Evolutionary conservation across 2,329 filamentous ascomycete species (phyloP).

Genomic region (Phyllosticta citribraziliensis): DNA sequence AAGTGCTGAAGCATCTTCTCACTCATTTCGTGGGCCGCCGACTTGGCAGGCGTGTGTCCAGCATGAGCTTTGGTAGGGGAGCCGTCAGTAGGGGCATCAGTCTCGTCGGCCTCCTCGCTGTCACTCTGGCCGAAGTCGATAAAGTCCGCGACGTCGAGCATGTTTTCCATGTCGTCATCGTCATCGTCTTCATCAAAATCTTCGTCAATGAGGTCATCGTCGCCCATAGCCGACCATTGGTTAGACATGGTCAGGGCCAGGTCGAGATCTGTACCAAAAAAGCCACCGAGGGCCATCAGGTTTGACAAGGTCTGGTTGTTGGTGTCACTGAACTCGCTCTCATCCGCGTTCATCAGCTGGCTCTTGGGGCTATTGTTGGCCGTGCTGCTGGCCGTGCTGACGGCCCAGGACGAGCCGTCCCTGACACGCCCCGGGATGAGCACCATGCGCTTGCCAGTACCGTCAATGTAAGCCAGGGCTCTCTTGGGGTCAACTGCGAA

Average conservation of each 20-base stretch:
- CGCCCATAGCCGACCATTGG: slow-evolving; percentile 51
- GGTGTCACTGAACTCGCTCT: slow-evolving; percentile 30
- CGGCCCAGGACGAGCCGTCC: slow-evolving; percentile 13
- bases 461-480: slow-evolving; percentile 24
- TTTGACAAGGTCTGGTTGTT: slow-evolving; percentile 39
- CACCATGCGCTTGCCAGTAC: slow-evolving; percentile 19
- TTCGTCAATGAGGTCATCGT: slow-evolving; percentile 43
- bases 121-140: slow-evolving; percentile 30
- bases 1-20: slow-evolving; percentile 28
- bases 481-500: slow-evolving; percentile 24
- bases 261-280: slow-evolving; percentile 36
- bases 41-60: slow-evolving; percentile 23
- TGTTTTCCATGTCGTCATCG: slow-evolving; percentile 47
- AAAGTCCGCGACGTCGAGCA: slow-evolving; percentile 30
- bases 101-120: slow-evolving; percentile 27
- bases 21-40: slow-evolving; percentile 9
- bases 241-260: slow-evolving; percentile 31
- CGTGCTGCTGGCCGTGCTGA: slow-evolving; percentile 30
- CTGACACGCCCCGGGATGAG: slow-evolving; percentile 8
- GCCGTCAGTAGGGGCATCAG: slow-evolving; percentile 25
- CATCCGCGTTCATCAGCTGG: slow-evolving; percentile 27
- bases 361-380: slow-evolving; percentile 30
- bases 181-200: slow-evolving; percentile 51
- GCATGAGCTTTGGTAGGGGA: slow-evolving; percentile 21
- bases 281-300: slow-evolving; percentile 63